phyloP scores from a whole-genome alignment of 169 alveolate species.

The Plasmodium vinckei region DNA sequence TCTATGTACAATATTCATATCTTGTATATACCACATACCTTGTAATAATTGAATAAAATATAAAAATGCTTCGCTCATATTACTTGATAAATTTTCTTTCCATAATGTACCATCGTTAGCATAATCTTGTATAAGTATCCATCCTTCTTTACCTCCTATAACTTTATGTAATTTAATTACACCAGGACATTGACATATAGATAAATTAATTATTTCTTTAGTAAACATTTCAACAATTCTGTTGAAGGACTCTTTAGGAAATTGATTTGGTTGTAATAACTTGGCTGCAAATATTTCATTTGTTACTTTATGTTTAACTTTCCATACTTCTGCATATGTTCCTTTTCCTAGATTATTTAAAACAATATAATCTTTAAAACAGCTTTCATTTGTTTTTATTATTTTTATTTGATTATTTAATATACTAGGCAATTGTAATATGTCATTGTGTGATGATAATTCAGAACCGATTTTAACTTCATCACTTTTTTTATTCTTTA shows the following conservation, averaged over 20 bases:
- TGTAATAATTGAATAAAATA: constrained; percentile 87
- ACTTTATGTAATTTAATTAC: constrained; percentile 85
- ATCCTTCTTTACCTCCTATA: constrained; percentile 87
- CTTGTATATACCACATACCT: constrained; percentile 85
- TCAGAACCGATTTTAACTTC: constrained; percentile 62
- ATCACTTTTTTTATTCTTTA: constrained; percentile 41
- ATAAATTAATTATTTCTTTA: constrained; percentile 84
- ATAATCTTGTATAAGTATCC: constrained; percentile 85
- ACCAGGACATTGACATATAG: constrained; percentile 89
- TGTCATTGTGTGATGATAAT: constrained; percentile 38
- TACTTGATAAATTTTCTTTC: constrained; percentile 83
- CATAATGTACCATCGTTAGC: constrained; percentile 89
- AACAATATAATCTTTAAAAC: constrained; percentile 64
- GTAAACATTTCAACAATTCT: constrained; percentile 86
- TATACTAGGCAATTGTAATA: constrained; percentile 62
- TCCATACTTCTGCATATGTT: constrained; percentile 89
- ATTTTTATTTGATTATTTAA: constrained; percentile 56
- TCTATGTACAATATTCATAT: constrained; percentile 82
- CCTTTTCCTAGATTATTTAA: constrained; percentile 84
- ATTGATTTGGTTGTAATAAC: constrained; percentile 85
- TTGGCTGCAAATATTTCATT: constrained; percentile 87
- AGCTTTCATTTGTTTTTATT: constrained; percentile 60
- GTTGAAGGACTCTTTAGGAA: constrained; percentile 82
- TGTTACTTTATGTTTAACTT: constrained; percentile 79
- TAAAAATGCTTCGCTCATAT: constrained; percentile 83